Conservation (phyloP, 371 early-diverging fungal genomes). For the Neoconidiobolus thromboides region DNA sequence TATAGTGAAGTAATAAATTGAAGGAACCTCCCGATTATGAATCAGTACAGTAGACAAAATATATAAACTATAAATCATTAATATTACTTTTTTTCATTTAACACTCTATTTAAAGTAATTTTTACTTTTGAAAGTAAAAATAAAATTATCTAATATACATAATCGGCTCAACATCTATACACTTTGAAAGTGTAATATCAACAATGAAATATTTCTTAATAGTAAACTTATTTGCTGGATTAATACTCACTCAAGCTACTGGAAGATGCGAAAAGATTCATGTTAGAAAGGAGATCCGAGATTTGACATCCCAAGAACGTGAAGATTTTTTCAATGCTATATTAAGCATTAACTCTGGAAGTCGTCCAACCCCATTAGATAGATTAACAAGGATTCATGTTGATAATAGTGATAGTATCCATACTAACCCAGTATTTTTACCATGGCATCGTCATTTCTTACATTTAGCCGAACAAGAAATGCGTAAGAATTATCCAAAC, state of each 20-base stretch:
- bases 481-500: neutral
- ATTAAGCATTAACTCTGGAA: neutral
- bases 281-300: neutral
- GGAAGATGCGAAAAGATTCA: neutral
- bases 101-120: too few species aligned
- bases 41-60: too few species aligned
- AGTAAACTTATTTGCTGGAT: too few species aligned
- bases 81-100: too few species aligned
- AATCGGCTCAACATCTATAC: neutral
- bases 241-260: too few species aligned
- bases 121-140: too few species aligned
- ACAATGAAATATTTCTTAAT: too few species aligned
- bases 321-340: neutral
- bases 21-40: too few species aligned
- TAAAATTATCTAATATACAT: neutral
- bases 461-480: neutral
- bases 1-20: too few species aligned
- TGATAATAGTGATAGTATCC: neutral
- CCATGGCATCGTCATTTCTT: constrained; percentile 7
- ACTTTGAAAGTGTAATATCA: too few species aligned
- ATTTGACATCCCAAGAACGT: neutral
- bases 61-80: too few species aligned
- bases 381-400: neutral
- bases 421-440: neutral
- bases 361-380: neutral